Conservation (phyloP, 2,329 filamentous ascomycete genomes). For the Phoma sp. region DNA sequence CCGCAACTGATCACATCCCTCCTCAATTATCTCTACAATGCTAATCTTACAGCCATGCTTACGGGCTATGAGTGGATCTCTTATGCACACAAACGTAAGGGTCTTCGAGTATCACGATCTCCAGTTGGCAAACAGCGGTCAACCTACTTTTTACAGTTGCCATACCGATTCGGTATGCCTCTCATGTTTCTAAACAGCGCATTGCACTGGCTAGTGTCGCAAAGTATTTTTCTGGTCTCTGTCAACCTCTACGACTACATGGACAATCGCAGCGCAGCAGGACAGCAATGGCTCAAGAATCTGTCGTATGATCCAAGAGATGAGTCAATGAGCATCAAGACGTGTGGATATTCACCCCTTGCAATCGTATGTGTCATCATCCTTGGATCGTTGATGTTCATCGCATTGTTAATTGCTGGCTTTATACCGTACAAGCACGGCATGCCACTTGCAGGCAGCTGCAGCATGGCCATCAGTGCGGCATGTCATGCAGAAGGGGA, state of each 20-base stretch:
- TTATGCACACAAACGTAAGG: slow-evolving; percentile 41
- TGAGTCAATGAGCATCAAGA: background rate
- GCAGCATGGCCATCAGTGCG: slow-evolving; percentile 53
- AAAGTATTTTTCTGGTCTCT: slow-evolving; percentile 50
- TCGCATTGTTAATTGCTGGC: slow-evolving; percentile 56
- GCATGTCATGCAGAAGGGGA: slow-evolving; percentile 26
- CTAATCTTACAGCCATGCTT: slow-evolving; percentile 55
- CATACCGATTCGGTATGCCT: slow-evolving; percentile 47
- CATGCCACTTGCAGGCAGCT: slow-evolving; percentile 81
- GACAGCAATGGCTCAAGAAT: background rate
- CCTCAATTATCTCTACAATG: slow-evolving; percentile 55
- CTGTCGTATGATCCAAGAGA: no score
- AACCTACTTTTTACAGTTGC: slow-evolving; percentile 51
- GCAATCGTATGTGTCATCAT: slow-evolving; percentile 27
- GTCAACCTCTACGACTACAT: background rate
- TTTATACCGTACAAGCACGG: slow-evolving; percentile 79
- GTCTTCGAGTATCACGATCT: slow-evolving; percentile 45
- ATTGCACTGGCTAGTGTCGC: slow-evolving; percentile 54
- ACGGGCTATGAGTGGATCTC: slow-evolving; percentile 55
- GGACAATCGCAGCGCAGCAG: no score
- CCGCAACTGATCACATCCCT: slow-evolving; percentile 56
- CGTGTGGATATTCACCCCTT: slow-evolving; percentile 28
- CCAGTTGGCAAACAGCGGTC: slow-evolving; percentile 42
- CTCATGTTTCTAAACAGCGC: slow-evolving; percentile 38
- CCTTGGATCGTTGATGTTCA: slow-evolving; percentile 21